These are phyloP conservation scores for Cylindrodendrum hubeiense DNA, from an alignment of 2,329 filamentous ascomycete species.

Conservation along the genomic window DNA sequence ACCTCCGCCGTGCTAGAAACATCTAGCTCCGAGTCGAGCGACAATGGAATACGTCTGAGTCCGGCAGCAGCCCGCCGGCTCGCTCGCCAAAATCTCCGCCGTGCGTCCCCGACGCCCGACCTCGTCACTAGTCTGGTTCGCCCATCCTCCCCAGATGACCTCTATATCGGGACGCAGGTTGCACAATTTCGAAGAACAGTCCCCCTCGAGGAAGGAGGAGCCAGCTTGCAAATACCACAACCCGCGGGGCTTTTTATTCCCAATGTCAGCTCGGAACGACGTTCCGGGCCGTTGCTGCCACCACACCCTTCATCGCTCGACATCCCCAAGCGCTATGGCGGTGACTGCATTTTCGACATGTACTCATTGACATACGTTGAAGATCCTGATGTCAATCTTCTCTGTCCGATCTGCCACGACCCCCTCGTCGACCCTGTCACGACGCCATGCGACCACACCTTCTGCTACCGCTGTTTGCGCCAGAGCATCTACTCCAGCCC, in stretches of 20 bases:
- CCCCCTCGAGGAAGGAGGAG: constrained; percentile 31
- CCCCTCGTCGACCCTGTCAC: constrained; percentile 72
- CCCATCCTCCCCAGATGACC: constrained; percentile 52
- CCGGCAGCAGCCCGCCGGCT: constrained; percentile 52
- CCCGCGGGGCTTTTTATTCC: constrained; percentile 34
- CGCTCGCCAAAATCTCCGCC: constrained; percentile 51
- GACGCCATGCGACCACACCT: constrained; percentile 74
- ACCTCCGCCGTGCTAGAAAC: constrained; percentile 27
- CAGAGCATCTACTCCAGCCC: constrained; percentile 56
- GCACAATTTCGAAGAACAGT: constrained; percentile 36
- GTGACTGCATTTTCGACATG: constrained; percentile 58
- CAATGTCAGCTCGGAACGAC: constrained; percentile 42
- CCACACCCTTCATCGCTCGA: constrained; percentile 55
- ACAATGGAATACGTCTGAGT: constrained; percentile 51
- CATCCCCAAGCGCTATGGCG: constrained; percentile 53
- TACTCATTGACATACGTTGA: constrained; percentile 58
- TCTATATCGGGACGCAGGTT: constrained; percentile 46
- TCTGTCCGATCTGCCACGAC: constrained; percentile 70
- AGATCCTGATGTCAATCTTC: constrained; percentile 60
- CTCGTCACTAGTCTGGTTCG: constrained; percentile 56
- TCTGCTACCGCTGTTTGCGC: constrained; percentile 70
- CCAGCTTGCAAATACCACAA: constrained; percentile 26
- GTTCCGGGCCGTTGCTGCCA: constrained; percentile 50
- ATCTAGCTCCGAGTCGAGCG: constrained; percentile 51
- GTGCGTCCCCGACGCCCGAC: constrained; percentile 53